Percentiles rank a stretch among this genome's conserved stretches.
These are phyloP conservation scores for Gynochthodes officinalis DNA, from an alignment of 257 asterid species.

Conservation along the genomic window DNA sequence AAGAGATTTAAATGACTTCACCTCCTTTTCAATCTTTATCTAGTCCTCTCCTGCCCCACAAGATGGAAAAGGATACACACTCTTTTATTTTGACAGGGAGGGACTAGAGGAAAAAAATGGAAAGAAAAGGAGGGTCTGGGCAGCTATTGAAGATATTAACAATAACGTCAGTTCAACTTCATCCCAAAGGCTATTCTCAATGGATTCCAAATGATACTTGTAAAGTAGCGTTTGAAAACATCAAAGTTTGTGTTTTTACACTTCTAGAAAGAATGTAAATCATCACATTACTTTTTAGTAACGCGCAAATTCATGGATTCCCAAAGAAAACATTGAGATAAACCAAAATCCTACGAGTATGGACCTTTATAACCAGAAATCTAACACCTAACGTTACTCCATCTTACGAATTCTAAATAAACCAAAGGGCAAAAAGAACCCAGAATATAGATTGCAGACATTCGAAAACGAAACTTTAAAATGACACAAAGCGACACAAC, in stretches of 20 bases:
- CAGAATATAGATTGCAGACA: background rate
- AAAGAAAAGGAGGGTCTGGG: background rate
- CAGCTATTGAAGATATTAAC: background rate
- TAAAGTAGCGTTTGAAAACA: background rate
- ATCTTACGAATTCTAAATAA: background rate
- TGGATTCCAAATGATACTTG: background rate
- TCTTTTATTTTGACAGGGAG: constrained; percentile 37
- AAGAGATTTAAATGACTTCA: constrained; percentile 33
- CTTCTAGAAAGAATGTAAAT: constrained; percentile 7
- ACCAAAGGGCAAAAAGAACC: background rate
- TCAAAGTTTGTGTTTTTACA: background rate
- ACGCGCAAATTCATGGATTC: background rate
- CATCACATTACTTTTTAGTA: background rate
- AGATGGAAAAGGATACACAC: constrained; percentile 39
- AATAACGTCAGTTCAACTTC: background rate
- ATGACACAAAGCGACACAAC: too few species aligned
- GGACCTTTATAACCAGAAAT: background rate
- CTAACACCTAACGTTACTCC: background rate
- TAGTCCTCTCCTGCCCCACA: constrained; percentile 68
- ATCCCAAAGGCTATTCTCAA: background rate
- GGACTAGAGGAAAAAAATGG: constrained; percentile 17
- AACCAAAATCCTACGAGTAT: background rate
- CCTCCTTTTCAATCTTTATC: constrained; percentile 56
- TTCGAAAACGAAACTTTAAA: background rate
- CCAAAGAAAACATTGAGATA: background rate